Percentiles rank a stretch among this genome's conserved stretches.
These are phyloP conservation scores for Pyrus communis DNA, from an alignment of 306 rosid species.

Conservation along the genomic window DNA sequence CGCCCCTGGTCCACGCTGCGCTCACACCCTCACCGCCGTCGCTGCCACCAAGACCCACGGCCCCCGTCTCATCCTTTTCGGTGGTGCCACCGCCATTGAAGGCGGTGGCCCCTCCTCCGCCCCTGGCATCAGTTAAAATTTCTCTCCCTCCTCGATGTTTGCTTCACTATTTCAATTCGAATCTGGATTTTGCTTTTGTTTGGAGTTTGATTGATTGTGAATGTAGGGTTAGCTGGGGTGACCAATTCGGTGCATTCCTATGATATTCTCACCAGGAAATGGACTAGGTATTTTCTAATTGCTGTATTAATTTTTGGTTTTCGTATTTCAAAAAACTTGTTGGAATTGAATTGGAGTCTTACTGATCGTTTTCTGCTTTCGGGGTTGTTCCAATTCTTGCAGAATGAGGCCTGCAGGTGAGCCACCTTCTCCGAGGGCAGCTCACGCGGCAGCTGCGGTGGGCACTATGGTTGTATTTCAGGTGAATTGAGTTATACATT, in stretches of 20 bases:
- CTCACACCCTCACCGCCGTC: conserved; percentile 82
- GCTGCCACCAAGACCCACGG: conserved; percentile 83
- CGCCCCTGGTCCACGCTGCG: conserved; percentile 91
- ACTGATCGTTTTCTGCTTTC: conserved; percentile 23
- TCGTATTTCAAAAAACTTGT: not conserved
- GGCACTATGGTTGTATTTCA: conserved; percentile 99
- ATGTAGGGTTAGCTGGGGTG: conserved; percentile 86
- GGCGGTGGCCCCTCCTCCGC: conserved; percentile 76
- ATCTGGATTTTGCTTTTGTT: not conserved
- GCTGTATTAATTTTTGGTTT: not conserved
- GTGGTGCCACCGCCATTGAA: conserved; percentile 97
- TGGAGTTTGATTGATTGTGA: not conserved
- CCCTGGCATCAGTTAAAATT: conserved; percentile 71
- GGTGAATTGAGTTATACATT: conserved; percentile 38
- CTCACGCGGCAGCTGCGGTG: conserved; percentile 91
- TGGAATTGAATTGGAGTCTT: conserved; percentile 19
- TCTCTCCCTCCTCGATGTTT: not conserved
- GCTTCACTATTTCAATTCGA: not conserved
- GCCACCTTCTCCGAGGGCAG: conserved; percentile 98
- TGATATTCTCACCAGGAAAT: conserved; percentile 74
- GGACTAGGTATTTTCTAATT: conserved; percentile 63
- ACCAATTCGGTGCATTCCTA: conserved; percentile 88
- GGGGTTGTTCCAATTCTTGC: conserved; percentile 21
- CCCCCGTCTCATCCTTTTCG: conserved; percentile 81
- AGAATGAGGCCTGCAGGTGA: conserved; percentile 93